These are phyloP conservation scores for Globisporangium cederbergense DNA, from an alignment of 352 stramenopile genomes.

Conservation along the genomic window DNA sequence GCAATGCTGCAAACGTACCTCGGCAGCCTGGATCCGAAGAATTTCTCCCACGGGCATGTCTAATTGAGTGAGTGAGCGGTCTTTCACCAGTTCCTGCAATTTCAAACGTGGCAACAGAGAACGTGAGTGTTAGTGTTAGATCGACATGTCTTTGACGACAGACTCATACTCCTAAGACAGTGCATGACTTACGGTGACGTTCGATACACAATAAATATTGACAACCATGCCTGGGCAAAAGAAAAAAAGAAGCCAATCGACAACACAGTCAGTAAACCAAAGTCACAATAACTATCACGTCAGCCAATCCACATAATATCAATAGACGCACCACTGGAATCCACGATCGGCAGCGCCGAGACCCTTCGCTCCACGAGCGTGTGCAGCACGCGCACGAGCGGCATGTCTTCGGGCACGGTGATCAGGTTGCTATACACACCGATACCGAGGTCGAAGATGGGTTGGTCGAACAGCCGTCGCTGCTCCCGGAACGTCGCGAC, in stretches of 20 bases:
- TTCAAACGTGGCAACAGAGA: not conserved
- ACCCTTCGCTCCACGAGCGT: conserved; percentile 79
- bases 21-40: conserved; percentile 79
- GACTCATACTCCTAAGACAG: not conserved
- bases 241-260: not conserved
- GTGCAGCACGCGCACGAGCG: conserved; percentile 92
- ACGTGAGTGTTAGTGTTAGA: not conserved
- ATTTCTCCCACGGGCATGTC: conserved; percentile 87
- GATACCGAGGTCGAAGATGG: conserved; percentile 94
- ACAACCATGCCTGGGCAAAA: conserved; percentile 65
- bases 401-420: conserved; percentile 90
- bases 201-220: conserved; percentile 92
- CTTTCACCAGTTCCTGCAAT: conserved; percentile 77
- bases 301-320: not conserved
- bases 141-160: not conserved
- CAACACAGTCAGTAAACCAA: conserved; percentile 2
- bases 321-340: conserved; percentile 64
- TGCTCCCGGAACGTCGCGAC: conserved; percentile 97
- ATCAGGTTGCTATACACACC: conserved; percentile 94
- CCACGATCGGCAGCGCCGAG: conserved; percentile 81
- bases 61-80: conserved; percentile 86
- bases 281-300: conserved; percentile 7
- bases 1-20: conserved; percentile 32
- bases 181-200: conserved; percentile 63
- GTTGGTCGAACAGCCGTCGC: conserved; percentile 95